Conservation (phyloP, 805 yeast species). For the Barnettozyma sucrosica region DNA sequence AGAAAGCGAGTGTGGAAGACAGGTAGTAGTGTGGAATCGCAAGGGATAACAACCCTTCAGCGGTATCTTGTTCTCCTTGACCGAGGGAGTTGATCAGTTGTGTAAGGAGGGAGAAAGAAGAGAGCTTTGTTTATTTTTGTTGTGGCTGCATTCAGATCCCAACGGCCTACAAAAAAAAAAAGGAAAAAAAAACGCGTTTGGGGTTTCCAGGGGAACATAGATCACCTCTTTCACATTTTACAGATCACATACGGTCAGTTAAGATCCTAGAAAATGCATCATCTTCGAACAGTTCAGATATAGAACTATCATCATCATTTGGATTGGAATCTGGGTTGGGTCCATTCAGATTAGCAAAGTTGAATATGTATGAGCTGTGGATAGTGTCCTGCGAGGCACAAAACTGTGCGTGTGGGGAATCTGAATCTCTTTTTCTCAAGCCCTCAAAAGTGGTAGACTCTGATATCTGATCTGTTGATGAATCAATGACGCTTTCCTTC, state of each 20-base stretch:
- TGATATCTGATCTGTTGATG: not conserved
- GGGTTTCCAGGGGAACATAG: not conserved
- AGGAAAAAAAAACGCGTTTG: not conserved
- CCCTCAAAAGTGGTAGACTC: not conserved
- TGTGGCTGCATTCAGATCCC: not conserved
- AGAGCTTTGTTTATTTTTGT: not conserved
- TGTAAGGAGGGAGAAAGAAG: not conserved
- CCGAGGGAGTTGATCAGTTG: not conserved
- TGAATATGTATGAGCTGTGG: not conserved
- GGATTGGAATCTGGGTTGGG: not conserved
- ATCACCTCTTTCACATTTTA: not conserved
- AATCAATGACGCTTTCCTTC: not conserved
- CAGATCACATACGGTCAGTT: not conserved
- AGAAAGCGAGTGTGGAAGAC: not conserved
- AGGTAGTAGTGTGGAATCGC: not conserved
- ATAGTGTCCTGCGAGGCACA: not conserved
- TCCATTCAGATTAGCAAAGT: not conserved
- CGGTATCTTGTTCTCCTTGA: not conserved
- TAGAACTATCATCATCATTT: not conserved
- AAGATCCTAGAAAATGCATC: not conserved
- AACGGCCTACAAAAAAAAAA: not conserved
- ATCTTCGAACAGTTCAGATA: conserved; percentile 3
- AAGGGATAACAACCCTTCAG: not conserved
- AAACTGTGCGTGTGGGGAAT: not conserved
- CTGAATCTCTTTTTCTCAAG: not conserved